phyloP scores from a whole-genome alignment of 164 flowering plant genomes.

The Umbilicus rupestris region DNA sequence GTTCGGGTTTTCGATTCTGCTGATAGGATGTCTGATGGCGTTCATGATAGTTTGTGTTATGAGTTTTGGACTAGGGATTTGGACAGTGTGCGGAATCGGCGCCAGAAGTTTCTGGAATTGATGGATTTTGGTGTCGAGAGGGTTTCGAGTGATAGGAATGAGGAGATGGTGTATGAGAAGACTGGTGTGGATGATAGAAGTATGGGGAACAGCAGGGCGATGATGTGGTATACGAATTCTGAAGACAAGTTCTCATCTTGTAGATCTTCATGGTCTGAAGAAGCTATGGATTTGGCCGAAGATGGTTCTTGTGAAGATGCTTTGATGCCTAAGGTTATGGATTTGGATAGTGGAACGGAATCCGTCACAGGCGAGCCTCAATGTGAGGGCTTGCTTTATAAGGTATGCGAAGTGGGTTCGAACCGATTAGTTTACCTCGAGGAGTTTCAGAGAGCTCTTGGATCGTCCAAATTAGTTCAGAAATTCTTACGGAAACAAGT shows the following conservation, averaged over 20 bases:
- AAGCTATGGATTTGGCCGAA: constrained; percentile 11
- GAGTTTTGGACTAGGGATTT: constrained; percentile 49
- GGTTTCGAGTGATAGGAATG: constrained; percentile 18
- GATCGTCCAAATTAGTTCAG: constrained; percentile 35
- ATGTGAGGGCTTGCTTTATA: constrained; percentile 23
- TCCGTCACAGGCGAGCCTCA: constrained; percentile 23
- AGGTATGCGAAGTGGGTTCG: constrained; percentile 31
- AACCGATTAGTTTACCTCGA: constrained; percentile 30
- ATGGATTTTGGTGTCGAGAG: constrained; percentile 36
- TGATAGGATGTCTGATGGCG: background rate
- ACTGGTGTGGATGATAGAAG: constrained; percentile 21
- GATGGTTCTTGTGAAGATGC: constrained; percentile 18
- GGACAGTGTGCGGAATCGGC: constrained; percentile 50
- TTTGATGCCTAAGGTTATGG: constrained; percentile 18
- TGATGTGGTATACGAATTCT: constrained; percentile 25
- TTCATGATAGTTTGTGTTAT: constrained; percentile 16
- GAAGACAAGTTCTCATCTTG: constrained; percentile 27
- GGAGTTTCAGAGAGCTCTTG: constrained; percentile 29
- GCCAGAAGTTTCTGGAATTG: constrained; percentile 43
- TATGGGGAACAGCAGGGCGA: constrained; percentile 33
- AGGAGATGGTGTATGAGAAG: constrained; percentile 12
- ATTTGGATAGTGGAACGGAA: constrained; percentile 32
- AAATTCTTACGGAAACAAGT: constrained; percentile 19
- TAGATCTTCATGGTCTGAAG: constrained; percentile 27
- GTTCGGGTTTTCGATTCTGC: background rate